Conservation (phyloP, 1,139 yeast species). For the Taiozyma sp. region DNA sequence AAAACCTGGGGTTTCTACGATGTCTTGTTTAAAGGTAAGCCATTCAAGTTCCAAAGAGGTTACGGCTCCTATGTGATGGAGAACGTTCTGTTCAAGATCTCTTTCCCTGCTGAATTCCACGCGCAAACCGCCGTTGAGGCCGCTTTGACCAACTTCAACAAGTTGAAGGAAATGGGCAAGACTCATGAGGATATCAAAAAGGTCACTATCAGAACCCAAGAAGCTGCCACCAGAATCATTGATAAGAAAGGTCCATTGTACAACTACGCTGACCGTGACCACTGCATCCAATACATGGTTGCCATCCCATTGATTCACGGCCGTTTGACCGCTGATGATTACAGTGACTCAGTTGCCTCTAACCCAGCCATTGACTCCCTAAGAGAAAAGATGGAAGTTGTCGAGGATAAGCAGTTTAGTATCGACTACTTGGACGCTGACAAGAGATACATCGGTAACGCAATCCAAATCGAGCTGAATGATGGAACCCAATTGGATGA, state of each 20-base stretch:
- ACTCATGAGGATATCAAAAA: slow-evolving; percentile 43
- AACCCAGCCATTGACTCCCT: slow-evolving; percentile 49
- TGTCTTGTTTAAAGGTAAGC: slow-evolving; percentile 48
- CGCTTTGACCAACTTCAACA: slow-evolving; percentile 39
- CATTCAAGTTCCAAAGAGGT: slow-evolving; percentile 46
- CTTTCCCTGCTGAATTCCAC: slow-evolving; percentile 64
- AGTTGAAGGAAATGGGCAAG: slow-evolving; percentile 36
- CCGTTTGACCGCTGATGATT: slow-evolving; percentile 52
- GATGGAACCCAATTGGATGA: slow-evolving; percentile 52
- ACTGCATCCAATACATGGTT: slow-evolving; percentile 58
- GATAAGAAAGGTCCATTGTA: slow-evolving; percentile 54
- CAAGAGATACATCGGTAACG: slow-evolving; percentile 54
- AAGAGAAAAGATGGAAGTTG: slow-evolving; percentile 51
- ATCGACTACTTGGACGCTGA: slow-evolving; percentile 51
- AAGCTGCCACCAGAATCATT: slow-evolving; percentile 55
- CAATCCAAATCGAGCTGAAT: slow-evolving; percentile 43
- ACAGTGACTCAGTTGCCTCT: slow-evolving; percentile 44
- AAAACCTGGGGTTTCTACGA: slow-evolving; percentile 60
- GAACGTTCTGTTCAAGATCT: slow-evolving; percentile 53
- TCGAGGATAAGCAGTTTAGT: slow-evolving; percentile 43
- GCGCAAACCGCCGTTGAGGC: slow-evolving; percentile 66
- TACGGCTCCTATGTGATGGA: slow-evolving; percentile 62
- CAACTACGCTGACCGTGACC: slow-evolving; percentile 61
- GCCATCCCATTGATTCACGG: slow-evolving; percentile 53
- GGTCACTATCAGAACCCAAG: slow-evolving; percentile 50